Evolutionary conservation across 2,329 filamentous ascomycete genomes (phyloP), one percentile per base, ranked within the genome.

Genomic region (Chaetoscypha palmicola): DNA sequence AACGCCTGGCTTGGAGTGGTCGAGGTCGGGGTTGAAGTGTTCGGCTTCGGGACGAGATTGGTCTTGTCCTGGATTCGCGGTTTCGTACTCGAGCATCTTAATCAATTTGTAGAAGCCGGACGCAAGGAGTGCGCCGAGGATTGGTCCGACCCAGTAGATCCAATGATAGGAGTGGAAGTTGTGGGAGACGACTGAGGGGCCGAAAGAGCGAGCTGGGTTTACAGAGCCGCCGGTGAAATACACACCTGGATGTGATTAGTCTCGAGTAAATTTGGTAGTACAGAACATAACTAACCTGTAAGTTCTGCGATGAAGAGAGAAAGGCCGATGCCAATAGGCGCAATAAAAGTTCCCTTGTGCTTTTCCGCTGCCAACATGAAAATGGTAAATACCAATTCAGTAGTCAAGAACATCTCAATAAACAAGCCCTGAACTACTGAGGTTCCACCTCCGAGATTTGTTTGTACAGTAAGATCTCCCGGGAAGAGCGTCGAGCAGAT

Each of bases 351-450:
- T 1, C 63, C 67, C 9, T 65, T 61, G 40, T 72, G 68, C 53
- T 72, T 72, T 53, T 72, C 70, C 22, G 68, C 68, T 21, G 69
- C 69, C 19, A 72, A 60, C 68, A 72, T 71, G 52, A 72, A 70
- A 38, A 72, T 71, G 12, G 69, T 68, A 48, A 72, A 70, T 4
- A 72, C 64, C 14, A 73, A 50, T 46, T 72, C 64, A 2, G 68
- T 66, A 8, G 69, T 71, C 3, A 73, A 53, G 35, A 73, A 63
- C 46, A 69, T 69, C 51, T 73, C 70, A 23, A 73, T 70, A 48
- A 73, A 70, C n/a, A 73, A 57, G 5, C 69, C 70, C 47, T 69
- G 68, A 1, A 61, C 62, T 1, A 67, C 46, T 2, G 62, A 62
- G 2, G 68, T 65, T 1, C 63, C 62, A 10, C 62, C 62, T 14